Percentiles rank a stretch among this genome's conserved stretches.
Conservation (phyloP, 1,284 basidiomycete genomes). For the Cutaneotrichosporon sp. region DNA sequence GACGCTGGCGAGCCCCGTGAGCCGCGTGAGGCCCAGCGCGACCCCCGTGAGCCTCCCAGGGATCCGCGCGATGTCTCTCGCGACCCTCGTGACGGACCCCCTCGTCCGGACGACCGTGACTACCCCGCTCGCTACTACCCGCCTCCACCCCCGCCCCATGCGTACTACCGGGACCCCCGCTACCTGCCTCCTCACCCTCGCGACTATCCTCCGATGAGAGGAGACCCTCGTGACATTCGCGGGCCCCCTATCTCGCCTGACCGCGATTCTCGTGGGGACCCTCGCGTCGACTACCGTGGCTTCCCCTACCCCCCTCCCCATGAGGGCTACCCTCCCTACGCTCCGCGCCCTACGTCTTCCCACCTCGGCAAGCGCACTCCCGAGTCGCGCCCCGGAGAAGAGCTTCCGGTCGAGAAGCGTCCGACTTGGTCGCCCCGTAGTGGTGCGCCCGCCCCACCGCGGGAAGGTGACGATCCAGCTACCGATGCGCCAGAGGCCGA, state of each 20-base stretch:
- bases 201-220: not conserved
- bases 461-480: not conserved
- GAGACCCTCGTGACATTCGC: conserved; percentile 11
- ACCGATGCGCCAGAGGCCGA: not conserved
- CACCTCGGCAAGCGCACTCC: conserved; percentile 24
- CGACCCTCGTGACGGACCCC: conserved; percentile 3
- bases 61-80: no score
- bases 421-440: conserved; percentile 21
- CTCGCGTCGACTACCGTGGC: conserved; percentile 10
- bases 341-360: conserved; percentile 7
- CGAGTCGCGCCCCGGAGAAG: conserved; percentile 15
- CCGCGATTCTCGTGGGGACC: conserved; percentile 11
- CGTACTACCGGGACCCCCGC: conserved; percentile 21
- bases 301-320: conserved; percentile 6
- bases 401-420: conserved; percentile 15
- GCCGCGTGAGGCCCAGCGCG: no score
- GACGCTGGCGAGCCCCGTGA: not conserved
- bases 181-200: conserved; percentile 13
- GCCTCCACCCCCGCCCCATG: conserved; percentile 8
- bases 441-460: not conserved
- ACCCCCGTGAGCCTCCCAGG: conserved; percentile 5
- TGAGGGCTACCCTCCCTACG: conserved; percentile 6
- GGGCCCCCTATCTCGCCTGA: conserved; percentile 8
- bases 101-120: conserved; percentile 9
- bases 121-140: conserved; percentile 10